Conservation (phyloP, 108 stramenopile species). For the Fistulifera pelliculosa region DNA sequence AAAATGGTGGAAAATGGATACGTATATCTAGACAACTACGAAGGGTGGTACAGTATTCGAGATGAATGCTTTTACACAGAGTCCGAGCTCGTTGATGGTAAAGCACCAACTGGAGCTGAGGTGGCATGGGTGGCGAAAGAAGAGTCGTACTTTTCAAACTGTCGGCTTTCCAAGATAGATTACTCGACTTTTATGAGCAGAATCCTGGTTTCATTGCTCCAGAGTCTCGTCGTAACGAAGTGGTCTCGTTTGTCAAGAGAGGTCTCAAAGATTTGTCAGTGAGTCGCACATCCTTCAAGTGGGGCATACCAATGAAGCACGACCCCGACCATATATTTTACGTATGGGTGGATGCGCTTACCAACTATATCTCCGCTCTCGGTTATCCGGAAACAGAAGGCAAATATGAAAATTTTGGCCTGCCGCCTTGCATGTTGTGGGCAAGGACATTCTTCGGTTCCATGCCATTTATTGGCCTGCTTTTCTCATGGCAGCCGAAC, state of each 20-base stretch:
- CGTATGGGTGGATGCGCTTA: slow-evolving; percentile 97
- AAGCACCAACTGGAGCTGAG: slow-evolving; percentile 88
- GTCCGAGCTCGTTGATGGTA: slow-evolving; percentile 87
- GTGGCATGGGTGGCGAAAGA: slow-evolving; percentile 94
- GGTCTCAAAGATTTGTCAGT: slow-evolving; percentile 89
- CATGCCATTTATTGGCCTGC: slow-evolving; percentile 99
- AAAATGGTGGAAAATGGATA: slow-evolving; percentile 62
- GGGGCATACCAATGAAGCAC: slow-evolving; percentile 91
- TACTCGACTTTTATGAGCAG: slow-evolving; percentile 72
- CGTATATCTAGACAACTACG: slow-evolving; percentile 91
- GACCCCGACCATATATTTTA: slow-evolving; percentile 92
- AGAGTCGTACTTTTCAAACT: slow-evolving; percentile 93
- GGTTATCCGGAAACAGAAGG: slow-evolving; percentile 71
- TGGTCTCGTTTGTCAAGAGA: slow-evolving; percentile 76
- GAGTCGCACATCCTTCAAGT: slow-evolving; percentile 83
- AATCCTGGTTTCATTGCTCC: slow-evolving; percentile 89
- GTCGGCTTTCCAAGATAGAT: slow-evolving; percentile 62
- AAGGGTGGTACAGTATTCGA: slow-evolving; percentile 96
- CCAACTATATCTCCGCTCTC: slow-evolving; percentile 92
- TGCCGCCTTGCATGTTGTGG: slow-evolving; percentile 86
- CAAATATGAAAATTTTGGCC: slow-evolving; percentile 74
- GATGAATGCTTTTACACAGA: slow-evolving; percentile 97
- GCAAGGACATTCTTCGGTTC: slow-evolving; percentile 97
- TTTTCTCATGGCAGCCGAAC: slow-evolving; percentile 88
- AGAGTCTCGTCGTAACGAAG: slow-evolving; percentile 80